These are phyloP conservation scores for Pyricularia sp. DNA, from an alignment of 2,329 filamentous ascomycete genomes.

Conservation along the genomic window DNA sequence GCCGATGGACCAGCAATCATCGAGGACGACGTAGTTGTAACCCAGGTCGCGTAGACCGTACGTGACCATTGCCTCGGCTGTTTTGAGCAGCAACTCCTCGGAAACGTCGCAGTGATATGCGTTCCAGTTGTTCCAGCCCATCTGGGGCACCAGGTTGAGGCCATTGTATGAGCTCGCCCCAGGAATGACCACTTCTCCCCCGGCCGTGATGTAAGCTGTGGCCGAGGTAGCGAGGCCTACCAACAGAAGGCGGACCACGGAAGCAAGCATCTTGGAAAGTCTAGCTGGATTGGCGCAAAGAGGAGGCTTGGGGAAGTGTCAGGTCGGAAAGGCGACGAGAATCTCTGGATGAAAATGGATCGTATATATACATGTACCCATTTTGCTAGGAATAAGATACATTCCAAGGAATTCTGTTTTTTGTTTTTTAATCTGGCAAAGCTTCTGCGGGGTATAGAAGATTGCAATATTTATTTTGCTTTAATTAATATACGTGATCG, in stretches of 20 bases:
- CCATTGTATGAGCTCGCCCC: background rate
- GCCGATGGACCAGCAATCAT: conserved; percentile 12
- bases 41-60: conserved; percentile 9
- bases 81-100: conserved; percentile 9
- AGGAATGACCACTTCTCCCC: background rate
- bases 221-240: background rate
- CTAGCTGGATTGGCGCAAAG: background rate
- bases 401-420: background rate
- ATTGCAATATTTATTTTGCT: background rate
- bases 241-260: background rate
- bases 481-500: background rate
- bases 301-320: background rate
- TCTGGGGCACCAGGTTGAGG: background rate
- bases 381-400: background rate
- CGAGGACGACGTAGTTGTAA: conserved; percentile 12
- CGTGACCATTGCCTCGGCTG: conserved; percentile 7
- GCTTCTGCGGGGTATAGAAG: background rate
- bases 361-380: background rate
- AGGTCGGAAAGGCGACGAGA: background rate
- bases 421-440: background rate
- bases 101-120: conserved; percentile 13
- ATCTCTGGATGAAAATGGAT: background rate
- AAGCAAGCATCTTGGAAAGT: background rate
- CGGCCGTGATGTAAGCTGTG: background rate
- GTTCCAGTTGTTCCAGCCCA: conserved; percentile 13